Percentiles rank a stretch among this genome's conserved stretches.
phyloP scores from a whole-genome alignment of 2,329 filamentous ascomycete genomes.

The Thielaviopsis punctulata region DNA sequence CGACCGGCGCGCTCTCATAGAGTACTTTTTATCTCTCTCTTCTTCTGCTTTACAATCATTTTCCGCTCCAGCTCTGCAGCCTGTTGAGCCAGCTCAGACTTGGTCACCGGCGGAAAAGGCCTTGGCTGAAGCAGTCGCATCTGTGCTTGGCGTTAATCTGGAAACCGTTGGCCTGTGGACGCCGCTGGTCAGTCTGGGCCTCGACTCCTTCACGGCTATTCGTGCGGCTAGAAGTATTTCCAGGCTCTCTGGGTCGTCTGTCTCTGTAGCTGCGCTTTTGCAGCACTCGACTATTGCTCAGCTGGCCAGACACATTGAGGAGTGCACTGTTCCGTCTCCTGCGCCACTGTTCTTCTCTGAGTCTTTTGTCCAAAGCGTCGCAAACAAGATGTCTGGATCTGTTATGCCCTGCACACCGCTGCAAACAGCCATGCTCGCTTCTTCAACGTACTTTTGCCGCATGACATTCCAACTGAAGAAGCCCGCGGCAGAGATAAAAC shows the following conservation, averaged over 20 bases:
- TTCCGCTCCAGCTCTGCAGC: background rate
- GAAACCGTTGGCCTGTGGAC: constrained; percentile 41
- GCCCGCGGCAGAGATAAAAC: constrained; percentile 31
- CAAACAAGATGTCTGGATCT: constrained; percentile 15
- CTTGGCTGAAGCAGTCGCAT: constrained; percentile 38
- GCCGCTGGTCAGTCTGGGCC: constrained; percentile 59
- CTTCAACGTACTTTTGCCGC: constrained; percentile 54
- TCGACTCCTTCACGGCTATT: constrained; percentile 76
- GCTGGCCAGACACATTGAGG: constrained; percentile 25
- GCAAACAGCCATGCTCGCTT: constrained; percentile 73
- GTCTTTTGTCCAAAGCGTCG: constrained; percentile 16
- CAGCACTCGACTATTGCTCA: constrained; percentile 47
- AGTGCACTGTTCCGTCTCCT: background rate
- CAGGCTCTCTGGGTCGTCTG: constrained; percentile 23
- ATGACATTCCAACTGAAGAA: constrained; percentile 44
- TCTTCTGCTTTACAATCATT: background rate
- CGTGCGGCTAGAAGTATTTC: constrained; percentile 42
- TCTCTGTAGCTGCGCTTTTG: constrained; percentile 55
- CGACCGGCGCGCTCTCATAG: constrained; percentile 38
- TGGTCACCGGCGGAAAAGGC: constrained; percentile 38
- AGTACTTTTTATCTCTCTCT: constrained; percentile 23
- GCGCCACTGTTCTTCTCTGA: background rate
- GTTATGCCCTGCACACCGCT: constrained; percentile 72
- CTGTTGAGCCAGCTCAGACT: background rate
- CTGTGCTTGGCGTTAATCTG: constrained; percentile 28